Evolutionary conservation across 768 basidiomycete genomes (phyloP).

Genomic region (Guyanaporus albipodus): DNA sequence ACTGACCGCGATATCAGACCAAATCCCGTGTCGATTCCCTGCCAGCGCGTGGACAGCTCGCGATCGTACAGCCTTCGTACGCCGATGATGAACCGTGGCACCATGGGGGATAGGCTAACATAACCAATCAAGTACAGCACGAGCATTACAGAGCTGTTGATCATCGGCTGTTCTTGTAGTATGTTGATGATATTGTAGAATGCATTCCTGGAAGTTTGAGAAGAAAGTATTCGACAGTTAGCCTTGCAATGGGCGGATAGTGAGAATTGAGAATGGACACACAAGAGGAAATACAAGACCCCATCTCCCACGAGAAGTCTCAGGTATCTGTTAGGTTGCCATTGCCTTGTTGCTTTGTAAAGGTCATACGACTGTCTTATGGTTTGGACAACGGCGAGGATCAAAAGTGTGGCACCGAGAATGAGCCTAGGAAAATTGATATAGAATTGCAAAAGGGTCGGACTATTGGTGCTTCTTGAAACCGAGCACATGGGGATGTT

Average conservation of each 20-base stretch:
- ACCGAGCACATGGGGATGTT: too few relatives aligned
- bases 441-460: background rate
- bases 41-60: background rate
- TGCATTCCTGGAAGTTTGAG: background rate
- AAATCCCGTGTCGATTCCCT: slow-evolving; percentile 2
- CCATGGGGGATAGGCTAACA: background rate
- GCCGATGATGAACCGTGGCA: slow-evolving; percentile 11
- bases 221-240: background rate
- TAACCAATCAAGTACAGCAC: background rate
- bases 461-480: too few relatives aligned
- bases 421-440: background rate
- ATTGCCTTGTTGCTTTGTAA: slow-evolving; percentile 10
- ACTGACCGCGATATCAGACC: background rate
- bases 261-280: background rate
- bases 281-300: background rate
- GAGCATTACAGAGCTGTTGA: background rate
- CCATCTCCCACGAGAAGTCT: background rate
- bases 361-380: background rate
- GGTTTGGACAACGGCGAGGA: background rate
- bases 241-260: background rate
- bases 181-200: background rate
- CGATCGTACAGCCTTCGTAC: slow-evolving; percentile 1
- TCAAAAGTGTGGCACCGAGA: background rate
- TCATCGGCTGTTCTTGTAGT: fast-evolving
- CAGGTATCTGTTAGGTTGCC: background rate